Evolutionary conservation across 139 green algal species (phyloP).

Genomic region (Tetraselmis chui): DNA sequence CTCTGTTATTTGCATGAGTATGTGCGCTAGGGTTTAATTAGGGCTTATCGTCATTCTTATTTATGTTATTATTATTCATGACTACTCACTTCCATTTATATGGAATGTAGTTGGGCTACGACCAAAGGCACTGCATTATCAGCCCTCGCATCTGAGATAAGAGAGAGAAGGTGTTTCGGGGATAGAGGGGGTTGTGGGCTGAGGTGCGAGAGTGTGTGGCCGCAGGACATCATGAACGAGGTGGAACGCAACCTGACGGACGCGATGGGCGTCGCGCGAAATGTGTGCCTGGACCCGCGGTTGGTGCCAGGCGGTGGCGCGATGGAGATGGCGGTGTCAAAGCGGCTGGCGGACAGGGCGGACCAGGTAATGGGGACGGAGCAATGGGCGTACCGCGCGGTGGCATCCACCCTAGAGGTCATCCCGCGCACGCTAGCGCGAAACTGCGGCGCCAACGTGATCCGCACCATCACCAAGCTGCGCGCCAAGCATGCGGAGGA

Average conservation of each 20-base stretch:
- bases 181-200: no score
- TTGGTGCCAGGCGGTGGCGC: slow-evolving; percentile 93
- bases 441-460: slow-evolving; percentile 98
- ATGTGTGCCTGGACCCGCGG: slow-evolving; percentile 84
- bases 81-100: no score
- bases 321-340: slow-evolving; percentile 92
- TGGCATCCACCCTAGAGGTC: slow-evolving; percentile 85
- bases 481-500: slow-evolving; percentile 71
- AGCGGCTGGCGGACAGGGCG: slow-evolving; percentile 48
- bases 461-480: slow-evolving; percentile 96
- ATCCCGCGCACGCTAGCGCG: slow-evolving; percentile 94
- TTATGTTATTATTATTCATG: no score
- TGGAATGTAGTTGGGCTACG: no score
- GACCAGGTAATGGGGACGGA: slow-evolving; percentile 38
- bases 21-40: no score
- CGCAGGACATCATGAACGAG: slow-evolving; percentile 96
- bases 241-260: slow-evolving; percentile 88
- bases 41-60: no score
- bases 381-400: slow-evolving; percentile 60
- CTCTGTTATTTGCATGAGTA: no score
- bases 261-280: slow-evolving; percentile 96
- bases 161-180: no score
- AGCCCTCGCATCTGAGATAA: no score
- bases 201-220: no score
- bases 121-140: no score